Conservation (phyloP, 1,284 basidiomycete species). For the Sutorius eximius region DNA sequence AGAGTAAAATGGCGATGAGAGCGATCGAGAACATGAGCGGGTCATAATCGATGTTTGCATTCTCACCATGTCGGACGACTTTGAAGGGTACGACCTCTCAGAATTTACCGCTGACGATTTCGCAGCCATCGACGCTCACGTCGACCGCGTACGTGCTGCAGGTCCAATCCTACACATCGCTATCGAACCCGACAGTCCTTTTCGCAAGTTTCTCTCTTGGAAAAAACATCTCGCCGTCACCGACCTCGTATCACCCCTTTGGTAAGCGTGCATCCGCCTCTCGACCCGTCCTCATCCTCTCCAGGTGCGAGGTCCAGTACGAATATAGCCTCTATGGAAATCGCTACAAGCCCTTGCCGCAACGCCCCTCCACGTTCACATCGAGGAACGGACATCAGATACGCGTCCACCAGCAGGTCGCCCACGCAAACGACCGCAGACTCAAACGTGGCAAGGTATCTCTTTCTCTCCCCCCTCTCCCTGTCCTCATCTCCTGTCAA, state of each 20-base stretch:
- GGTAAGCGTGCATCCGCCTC: constrained; percentile 41
- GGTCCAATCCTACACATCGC: constrained; percentile 18
- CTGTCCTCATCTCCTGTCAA: constrained; percentile 25
- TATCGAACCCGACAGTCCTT: constrained; percentile 27
- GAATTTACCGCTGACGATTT: constrained; percentile 62
- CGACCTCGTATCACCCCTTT: constrained; percentile 50
- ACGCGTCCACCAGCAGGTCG: constrained; percentile 55
- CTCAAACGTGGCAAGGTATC: constrained; percentile 62
- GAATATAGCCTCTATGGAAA: constrained; percentile 69
- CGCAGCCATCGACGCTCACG: constrained; percentile 45
- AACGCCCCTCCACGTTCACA: constrained; percentile 61
- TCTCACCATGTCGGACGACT: constrained; percentile 47
- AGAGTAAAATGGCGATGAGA: constrained; percentile 4
- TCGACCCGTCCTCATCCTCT: background rate
- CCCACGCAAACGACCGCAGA: constrained; percentile 57
- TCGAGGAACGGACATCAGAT: constrained; percentile 70
- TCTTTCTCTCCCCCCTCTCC: background rate
- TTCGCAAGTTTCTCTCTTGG: constrained; percentile 38
- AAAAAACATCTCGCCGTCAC: constrained; percentile 48
- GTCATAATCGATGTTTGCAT: no score
- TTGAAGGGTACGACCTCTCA: constrained; percentile 51
- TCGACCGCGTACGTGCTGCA: constrained; percentile 1
- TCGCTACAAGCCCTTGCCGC: constrained; percentile 50
- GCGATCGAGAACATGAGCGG: background rate
- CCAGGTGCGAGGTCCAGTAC: constrained; percentile 77